Evolutionary conservation across 2,329 filamentous ascomycete genomes (phyloP), one percentile per base, ranked within the genome.

Genomic region (Colletotrichum costaricense): DNA sequence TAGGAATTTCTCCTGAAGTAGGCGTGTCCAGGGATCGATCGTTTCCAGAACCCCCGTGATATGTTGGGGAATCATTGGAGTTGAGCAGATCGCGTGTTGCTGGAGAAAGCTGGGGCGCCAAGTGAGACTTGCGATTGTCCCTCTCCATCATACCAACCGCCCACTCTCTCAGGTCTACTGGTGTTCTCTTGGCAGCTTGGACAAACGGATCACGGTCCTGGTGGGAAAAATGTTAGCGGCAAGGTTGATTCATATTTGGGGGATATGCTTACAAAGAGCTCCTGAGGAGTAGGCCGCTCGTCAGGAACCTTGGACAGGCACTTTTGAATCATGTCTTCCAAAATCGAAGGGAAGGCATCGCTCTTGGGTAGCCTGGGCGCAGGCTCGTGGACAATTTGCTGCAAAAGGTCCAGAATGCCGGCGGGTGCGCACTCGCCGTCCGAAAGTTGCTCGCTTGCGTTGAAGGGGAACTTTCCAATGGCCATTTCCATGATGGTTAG

Each of bases 301-400:
- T 95, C 94, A 0, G 97, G 94, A 74, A 94, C 92, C 86, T 99
- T 99, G 82, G 93, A 92, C 76, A 99, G 86, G 84, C 97, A 99
- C 82, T 97, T 98, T 76, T 97, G 95, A 72, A 98, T 96, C 91
- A 98, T 98, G 76, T 98, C 95, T 78, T 98, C 96, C 59, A 99
- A 85, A 76, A 98, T 98, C 33, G 92, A 90, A 1, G 97, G 97
- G 87, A 99, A 99, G 2, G 97, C 97, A 80, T 98, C 97, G 80
- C 95, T 98, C 90, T 98, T 97, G 55, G 97, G 97, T 64, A 99
- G 89, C 81, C 91, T 95, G 1, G 97, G 97, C 4, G 97, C 95
- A 4, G 95, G 95, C 83, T 99, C 97, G 80, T 98, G 93, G 28
- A 99, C 97, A 81, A 99, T 99, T 81, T 98, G 95, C 84, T 99